Base-by-base conservation (phyloP, 2,329 filamentous ascomycete genomes). In the Fusarium sp. region DNA sequence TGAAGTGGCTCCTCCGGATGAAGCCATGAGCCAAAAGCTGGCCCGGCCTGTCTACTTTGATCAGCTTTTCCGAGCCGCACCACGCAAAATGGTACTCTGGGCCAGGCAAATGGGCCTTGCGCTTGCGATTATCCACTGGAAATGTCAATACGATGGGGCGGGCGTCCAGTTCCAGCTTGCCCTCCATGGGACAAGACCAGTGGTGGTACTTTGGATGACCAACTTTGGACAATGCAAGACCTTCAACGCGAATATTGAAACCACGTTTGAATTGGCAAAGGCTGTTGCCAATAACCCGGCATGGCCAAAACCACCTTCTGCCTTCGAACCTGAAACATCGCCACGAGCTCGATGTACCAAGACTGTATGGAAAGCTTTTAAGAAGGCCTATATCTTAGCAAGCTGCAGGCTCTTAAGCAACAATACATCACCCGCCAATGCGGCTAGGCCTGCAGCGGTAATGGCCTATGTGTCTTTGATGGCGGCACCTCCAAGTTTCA, bases 101-200 rank as follows among this genome's bases (percentile, higher is more conserved):
- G 55, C 56, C 0, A 34, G 18, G 3, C 56, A 49, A 5, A 75
- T 77, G 75, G 75, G 68, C 3, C 31, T 49, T 2, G 36, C 65
- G 4, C 58, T 76, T 6, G 75, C 73, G 1, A 64, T 75, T 6
- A 40, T 76, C 1, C 75, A 76, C 53, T 76, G 71, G 69, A 42
- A 10, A 1, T 76, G 71, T 20, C 36, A 40, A 13, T 26, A 75
- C 1, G 75, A 76, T 30, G 75, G 55, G 5, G 40, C 36, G 1
- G 75, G 73, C 3, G 62, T 75, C 37, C 57, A 72, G 23, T 75
- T 76, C 13, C 51, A 62, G 10, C 37, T 76, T 8, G 71, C 51
- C 2, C 10, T 36, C 4, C 2, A 26, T 2, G 12, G 2, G 8
- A 15, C 9, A 1, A 49, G n/a, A 3, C 41, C 57, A 6, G 51